Evolutionary conservation across 1,139 yeast genomes (phyloP).

Genomic region (Lodderomyces elongisporus): DNA sequence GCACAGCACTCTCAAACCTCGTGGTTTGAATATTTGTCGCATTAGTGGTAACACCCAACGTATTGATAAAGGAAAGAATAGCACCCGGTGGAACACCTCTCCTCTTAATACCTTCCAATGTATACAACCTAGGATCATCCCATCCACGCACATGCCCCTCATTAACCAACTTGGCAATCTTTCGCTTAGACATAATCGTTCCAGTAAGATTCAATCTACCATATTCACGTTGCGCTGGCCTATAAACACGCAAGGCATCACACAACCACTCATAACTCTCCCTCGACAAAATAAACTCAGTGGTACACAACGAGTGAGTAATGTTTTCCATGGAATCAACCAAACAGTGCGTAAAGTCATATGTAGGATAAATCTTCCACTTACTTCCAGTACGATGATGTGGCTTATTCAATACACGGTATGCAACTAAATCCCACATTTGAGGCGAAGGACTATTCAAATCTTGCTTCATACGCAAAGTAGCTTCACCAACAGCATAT

Average conservation of each 20-base stretch:
- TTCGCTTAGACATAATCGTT: constrained; percentile 89
- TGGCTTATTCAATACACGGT: constrained; percentile 84
- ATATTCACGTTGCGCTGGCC: constrained; percentile 98
- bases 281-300: constrained; percentile 87
- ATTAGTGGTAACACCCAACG: constrained; percentile 93
- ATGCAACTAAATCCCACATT: constrained; percentile 99
- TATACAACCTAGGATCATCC: constrained; percentile 97
- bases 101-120: constrained; percentile 90
- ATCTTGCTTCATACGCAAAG: constrained; percentile 95
- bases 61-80: constrained; percentile 84
- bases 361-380: constrained; percentile 98
- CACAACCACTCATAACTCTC: constrained; percentile 98
- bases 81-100: constrained; percentile 99
- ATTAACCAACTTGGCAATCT: constrained; percentile 86
- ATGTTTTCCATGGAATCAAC: constrained; percentile 97
- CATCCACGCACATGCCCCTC: constrained; percentile 84
- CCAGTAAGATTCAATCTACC: constrained; percentile 96
- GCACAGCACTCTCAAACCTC: constrained; percentile 84
- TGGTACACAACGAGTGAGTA: constrained; percentile 90
- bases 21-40: constrained; percentile 86
- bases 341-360: constrained; percentile 97
- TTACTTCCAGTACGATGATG: constrained; percentile 96
- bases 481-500: constrained; percentile 87
- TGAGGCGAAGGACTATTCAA: constrained; percentile 90
- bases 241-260: constrained; percentile 88